Evolutionary conservation across 257 asterid genomes (phyloP).

Genomic region (Misopates orontium): DNA sequence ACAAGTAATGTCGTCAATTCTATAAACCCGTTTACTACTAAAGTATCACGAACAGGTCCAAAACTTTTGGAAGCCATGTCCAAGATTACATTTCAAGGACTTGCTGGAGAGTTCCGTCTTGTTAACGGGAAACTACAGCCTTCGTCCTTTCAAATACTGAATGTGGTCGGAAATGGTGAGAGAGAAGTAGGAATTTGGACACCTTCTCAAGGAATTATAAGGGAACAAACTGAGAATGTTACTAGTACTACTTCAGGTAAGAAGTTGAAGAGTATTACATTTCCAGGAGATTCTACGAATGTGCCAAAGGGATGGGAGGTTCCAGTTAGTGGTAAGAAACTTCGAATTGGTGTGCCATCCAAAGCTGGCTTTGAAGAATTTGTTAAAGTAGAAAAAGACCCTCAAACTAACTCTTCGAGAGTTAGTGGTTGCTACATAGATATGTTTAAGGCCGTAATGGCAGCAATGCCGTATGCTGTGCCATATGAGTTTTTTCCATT

Average conservation of each 20-base stretch:
- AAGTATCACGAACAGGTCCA: slow-evolving; percentile 28
- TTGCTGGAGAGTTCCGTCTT: slow-evolving; percentile 34
- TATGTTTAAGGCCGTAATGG: slow-evolving; percentile 21
- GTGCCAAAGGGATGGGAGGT: slow-evolving; percentile 45
- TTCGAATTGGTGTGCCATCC: slow-evolving; percentile 21
- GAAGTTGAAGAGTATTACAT: slow-evolving; percentile 4
- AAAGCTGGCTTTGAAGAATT: slow-evolving; percentile 23
- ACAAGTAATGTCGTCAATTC: slow-evolving; percentile 11
- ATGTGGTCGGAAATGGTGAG: slow-evolving; percentile 35
- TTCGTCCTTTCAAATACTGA: slow-evolving; percentile 36
- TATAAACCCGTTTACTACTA: slow-evolving; percentile 23
- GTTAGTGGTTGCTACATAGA: slow-evolving; percentile 21
- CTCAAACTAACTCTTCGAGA: slow-evolving; percentile 11
- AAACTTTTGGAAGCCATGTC: slow-evolving; percentile 25
- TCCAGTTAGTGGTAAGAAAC: slow-evolving; percentile 30
- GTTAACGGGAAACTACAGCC: slow-evolving; percentile 30
- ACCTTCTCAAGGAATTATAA: slow-evolving; percentile 6
- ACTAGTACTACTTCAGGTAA: neutral
- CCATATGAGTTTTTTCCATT: slow-evolving; percentile 16
- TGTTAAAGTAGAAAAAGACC: slow-evolving; percentile 18
- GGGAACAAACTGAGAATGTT: neutral
- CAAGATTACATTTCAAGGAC: slow-evolving; percentile 27
- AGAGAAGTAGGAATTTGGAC: slow-evolving; percentile 41
- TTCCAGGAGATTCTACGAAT: slow-evolving; percentile 35
- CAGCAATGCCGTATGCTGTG: neutral